These are phyloP conservation scores for Fraxinus albicans DNA, from an alignment of 305 asterid genomes.

Conservation along the genomic window DNA sequence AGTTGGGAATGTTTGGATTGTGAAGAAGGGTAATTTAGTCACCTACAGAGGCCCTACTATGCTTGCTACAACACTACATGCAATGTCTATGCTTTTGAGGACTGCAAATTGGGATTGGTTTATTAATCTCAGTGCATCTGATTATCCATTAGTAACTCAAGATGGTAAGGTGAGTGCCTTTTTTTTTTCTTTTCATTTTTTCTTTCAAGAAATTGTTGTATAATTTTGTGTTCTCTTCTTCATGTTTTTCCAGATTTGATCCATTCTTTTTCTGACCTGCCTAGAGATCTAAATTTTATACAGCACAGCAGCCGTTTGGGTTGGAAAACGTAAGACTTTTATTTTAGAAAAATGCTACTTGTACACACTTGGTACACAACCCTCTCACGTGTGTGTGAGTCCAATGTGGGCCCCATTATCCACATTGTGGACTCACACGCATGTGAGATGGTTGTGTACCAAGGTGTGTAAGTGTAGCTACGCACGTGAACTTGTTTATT, in stretches of 20 bases:
- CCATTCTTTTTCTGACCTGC: slow-evolving; percentile 68
- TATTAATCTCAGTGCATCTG: slow-evolving; percentile 89
- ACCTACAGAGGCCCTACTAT: slow-evolving; percentile 91
- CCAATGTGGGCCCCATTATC: too few species aligned
- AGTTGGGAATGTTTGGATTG: slow-evolving; percentile 79
- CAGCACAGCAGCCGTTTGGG: slow-evolving; percentile 92
- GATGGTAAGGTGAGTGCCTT: slow-evolving; percentile 92
- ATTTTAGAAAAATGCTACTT: too few species aligned
- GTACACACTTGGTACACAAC: too few species aligned
- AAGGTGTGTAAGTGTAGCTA: too few species aligned
- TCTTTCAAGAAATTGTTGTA: background rate
- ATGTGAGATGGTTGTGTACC: too few species aligned
- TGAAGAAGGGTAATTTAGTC: slow-evolving; percentile 61
- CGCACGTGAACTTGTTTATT: background rate
- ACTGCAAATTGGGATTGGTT: slow-evolving; percentile 90
- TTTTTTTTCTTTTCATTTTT: background rate
- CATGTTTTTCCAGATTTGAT: slow-evolving; percentile 60
- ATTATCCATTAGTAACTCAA: slow-evolving; percentile 87
- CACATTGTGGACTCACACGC: too few species aligned
- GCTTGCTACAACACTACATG: slow-evolving; percentile 84
- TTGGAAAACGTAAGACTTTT: slow-evolving; percentile 66
- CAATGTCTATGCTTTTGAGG: slow-evolving; percentile 60
- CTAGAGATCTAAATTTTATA: slow-evolving; percentile 74
- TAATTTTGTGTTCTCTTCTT: background rate
- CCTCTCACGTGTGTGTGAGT: too few species aligned